phyloP scores from a whole-genome alignment of 441 rosid genomes.

The Lepidium campestre region DNA sequence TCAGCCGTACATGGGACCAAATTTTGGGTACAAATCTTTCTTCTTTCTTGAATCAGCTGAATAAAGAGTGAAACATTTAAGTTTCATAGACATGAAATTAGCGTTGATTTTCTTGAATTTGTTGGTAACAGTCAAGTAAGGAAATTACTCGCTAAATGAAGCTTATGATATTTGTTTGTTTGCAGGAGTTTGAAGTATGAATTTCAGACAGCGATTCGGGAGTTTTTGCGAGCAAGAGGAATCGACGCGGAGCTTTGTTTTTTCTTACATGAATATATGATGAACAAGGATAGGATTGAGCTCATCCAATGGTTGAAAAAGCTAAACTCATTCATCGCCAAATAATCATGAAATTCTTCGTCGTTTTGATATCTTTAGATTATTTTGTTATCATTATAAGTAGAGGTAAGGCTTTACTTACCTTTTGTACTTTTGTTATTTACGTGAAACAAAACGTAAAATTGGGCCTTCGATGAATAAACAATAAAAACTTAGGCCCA shows the following conservation, averaged over 20 bases:
- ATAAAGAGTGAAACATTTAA: neutral
- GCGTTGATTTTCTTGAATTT: neutral
- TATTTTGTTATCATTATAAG: neutral
- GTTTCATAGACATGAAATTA: neutral
- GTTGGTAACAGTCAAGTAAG: neutral
- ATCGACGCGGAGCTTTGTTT: slow-evolving; percentile 46
- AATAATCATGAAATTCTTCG: slow-evolving; percentile 1
- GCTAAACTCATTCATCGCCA: slow-evolving; percentile 41
- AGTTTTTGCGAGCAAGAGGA: slow-evolving; percentile 58
- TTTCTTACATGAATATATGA: slow-evolving; percentile 68
- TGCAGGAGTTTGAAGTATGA: slow-evolving; percentile 45
- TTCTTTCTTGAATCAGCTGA: neutral
- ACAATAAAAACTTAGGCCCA: no score
- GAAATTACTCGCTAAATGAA: neutral
- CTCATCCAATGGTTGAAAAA: slow-evolving; percentile 58
- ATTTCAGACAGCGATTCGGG: slow-evolving; percentile 36
- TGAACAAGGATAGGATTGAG: slow-evolving; percentile 73
- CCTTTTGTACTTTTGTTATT: no score
- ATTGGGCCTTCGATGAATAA: no score
- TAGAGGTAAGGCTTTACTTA: neutral
- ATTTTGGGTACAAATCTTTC: slow-evolving; percentile 37
- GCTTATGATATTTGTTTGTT: slow-evolving; percentile 2
- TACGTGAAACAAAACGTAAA: no score
- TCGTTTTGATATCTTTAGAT: neutral
- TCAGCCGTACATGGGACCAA: slow-evolving; percentile 55